Conservation (phyloP, 352 stramenopile genomes). For the Lagenidium sp. region DNA sequence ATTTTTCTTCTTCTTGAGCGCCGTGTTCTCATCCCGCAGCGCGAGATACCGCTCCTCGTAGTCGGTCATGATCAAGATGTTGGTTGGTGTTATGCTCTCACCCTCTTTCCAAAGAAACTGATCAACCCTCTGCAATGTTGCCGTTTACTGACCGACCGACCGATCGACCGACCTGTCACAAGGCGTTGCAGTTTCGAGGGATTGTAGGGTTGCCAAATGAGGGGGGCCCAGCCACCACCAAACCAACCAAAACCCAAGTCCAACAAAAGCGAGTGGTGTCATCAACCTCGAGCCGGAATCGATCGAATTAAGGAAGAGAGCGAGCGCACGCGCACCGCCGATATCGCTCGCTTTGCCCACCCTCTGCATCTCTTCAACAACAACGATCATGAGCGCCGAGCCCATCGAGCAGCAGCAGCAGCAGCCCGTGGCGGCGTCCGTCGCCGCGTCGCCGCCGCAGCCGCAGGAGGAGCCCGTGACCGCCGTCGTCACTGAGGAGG, state of each 20-base stretch:
- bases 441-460: constrained; percentile 23
- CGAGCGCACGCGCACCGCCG: neutral
- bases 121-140: no score
- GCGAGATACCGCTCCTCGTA: constrained; percentile 83
- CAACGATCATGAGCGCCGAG: constrained; percentile 17
- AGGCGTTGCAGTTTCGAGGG: constrained; percentile 4
- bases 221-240: constrained; percentile 13
- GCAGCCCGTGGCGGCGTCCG: constrained; percentile 23
- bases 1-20: constrained; percentile 89
- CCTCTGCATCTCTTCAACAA: no score
- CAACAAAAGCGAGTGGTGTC: no score
- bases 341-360: no score
- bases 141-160: constrained; percentile 3
- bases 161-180: constrained; percentile 8
- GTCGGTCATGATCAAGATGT: constrained; percentile 14
- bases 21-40: constrained; percentile 76
- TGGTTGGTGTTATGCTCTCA: neutral
- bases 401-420: constrained; percentile 17
- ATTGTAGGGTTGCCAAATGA: neutral
- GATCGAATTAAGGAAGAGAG: neutral
- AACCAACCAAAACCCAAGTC: constrained; percentile 24
- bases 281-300: neutral
- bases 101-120: no score
- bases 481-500: constrained; percentile 5
- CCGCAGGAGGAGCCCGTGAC: constrained; percentile 22